Conservation (phyloP, 768 basidiomycete species). For the Stropharia rugosoannulata region DNA sequence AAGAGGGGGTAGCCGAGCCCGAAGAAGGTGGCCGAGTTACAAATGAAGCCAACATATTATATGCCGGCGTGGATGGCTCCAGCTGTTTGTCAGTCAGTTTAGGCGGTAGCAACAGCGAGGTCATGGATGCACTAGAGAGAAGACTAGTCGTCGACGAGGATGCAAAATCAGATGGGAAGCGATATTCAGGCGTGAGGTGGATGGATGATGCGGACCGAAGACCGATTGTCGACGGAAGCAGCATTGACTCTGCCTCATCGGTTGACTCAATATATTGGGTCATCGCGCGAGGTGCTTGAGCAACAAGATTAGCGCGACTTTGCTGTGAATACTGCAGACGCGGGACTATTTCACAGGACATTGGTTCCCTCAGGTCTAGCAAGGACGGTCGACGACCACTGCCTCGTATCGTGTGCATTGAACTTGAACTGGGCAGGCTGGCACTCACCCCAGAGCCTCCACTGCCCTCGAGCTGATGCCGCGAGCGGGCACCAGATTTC, state of each 20-base stretch:
- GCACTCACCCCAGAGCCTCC: slow-evolving; percentile 18
- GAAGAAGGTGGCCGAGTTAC: slow-evolving; percentile 35
- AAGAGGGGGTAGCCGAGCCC: slow-evolving; percentile 32
- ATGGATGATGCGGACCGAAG: slow-evolving; percentile 41
- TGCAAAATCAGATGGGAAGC: slow-evolving; percentile 17
- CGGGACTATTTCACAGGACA: slow-evolving; percentile 22
- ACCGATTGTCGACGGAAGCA: slow-evolving; percentile 72
- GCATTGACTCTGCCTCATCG: slow-evolving; percentile 47
- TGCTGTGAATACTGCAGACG: slow-evolving; percentile 53
- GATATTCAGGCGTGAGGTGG: slow-evolving; percentile 22
- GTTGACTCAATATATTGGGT: slow-evolving; percentile 71
- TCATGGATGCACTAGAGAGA: slow-evolving; percentile 25
- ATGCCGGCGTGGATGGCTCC: slow-evolving; percentile 54
- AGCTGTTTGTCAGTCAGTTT: slow-evolving; percentile 34
- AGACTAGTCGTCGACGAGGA: slow-evolving; percentile 26
- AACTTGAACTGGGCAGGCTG: slow-evolving; percentile 22
- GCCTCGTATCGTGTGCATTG: slow-evolving; percentile 17
- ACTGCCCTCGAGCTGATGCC: slow-evolving; percentile 7
- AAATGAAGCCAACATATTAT: slow-evolving; percentile 61
- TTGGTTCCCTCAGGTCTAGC: slow-evolving; percentile 28
- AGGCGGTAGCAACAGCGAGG: slow-evolving; percentile 23
- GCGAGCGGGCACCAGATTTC: neutral
- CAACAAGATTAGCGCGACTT: slow-evolving; percentile 52
- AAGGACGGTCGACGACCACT: slow-evolving; percentile 48
- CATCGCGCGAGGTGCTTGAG: slow-evolving; percentile 72